Evolutionary conservation across 2,329 filamentous ascomycete species (phyloP).

Genomic region (Xylaria sp.): DNA sequence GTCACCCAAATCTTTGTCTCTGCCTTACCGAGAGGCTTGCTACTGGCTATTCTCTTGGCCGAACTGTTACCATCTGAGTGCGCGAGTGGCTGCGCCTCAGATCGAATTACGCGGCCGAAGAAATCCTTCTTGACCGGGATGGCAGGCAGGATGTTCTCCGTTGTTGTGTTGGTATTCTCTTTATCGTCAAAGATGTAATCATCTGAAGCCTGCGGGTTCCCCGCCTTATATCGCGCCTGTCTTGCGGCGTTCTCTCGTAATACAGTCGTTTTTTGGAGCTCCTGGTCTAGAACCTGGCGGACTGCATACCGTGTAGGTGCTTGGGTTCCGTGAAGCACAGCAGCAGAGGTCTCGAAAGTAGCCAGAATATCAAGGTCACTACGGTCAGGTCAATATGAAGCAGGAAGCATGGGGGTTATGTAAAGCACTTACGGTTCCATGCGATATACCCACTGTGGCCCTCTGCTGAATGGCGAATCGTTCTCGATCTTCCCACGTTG

Average conservation of each 20-base stretch:
- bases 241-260: constrained; percentile 69
- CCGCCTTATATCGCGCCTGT: constrained; percentile 68
- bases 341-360: constrained; percentile 71
- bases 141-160: constrained; percentile 30
- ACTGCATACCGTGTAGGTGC: constrained; percentile 89
- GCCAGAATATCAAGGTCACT: constrained; percentile 78
- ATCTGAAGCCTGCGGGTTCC: constrained; percentile 41
- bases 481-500: constrained; percentile 80
- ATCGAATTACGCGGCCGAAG: constrained; percentile 46
- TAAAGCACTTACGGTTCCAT: constrained; percentile 81
- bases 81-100: constrained; percentile 41
- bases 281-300: constrained; percentile 89
- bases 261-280: constrained; percentile 76
- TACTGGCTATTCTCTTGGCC: constrained; percentile 35
- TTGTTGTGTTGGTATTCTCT: constrained; percentile 43
- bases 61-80: constrained; percentile 46
- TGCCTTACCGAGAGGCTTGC: constrained; percentile 42
- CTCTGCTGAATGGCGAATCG: constrained; percentile 63
- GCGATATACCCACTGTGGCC: constrained; percentile 81
- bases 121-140: constrained; percentile 49
- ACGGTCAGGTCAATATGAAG: constrained; percentile 8
- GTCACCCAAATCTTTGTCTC: constrained; percentile 73
- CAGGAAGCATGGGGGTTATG: not conserved
- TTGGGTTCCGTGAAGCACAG: constrained; percentile 59
- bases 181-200: constrained; percentile 45